These are phyloP conservation scores for Colletotrichum orchidophilum DNA, from an alignment of 2,329 filamentous ascomycete genomes.

Conservation along the genomic window DNA sequence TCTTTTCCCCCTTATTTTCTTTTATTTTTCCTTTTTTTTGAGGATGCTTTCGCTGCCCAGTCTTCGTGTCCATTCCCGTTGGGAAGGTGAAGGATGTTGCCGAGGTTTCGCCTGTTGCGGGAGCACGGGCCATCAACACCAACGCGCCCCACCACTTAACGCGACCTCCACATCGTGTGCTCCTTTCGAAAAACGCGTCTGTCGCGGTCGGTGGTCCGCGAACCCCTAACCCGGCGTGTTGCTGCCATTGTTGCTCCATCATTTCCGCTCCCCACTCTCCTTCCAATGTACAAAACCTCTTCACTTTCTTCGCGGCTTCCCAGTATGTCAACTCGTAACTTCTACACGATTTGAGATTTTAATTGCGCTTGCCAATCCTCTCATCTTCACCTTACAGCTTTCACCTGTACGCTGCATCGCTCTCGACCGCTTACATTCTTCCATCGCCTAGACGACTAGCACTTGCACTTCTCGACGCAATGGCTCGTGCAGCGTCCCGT, in stretches of 20 bases:
- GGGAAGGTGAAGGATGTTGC: background rate
- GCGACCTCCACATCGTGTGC: conserved; percentile 23
- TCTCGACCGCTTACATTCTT: background rate
- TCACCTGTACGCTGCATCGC: background rate
- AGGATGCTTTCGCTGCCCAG: background rate
- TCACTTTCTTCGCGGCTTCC: conserved; percentile 21
- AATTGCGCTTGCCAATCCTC: background rate
- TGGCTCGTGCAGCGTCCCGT: conserved; percentile 33
- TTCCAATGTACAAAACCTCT: conserved; percentile 32
- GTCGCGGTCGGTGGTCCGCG: conserved; percentile 23
- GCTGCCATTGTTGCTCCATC: conserved; percentile 21
- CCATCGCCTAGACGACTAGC: background rate
- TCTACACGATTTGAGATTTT: conserved; percentile 4
- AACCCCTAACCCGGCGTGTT: conserved; percentile 25
- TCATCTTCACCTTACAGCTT: background rate
- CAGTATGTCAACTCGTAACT: background rate
- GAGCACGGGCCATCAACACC: conserved; percentile 6
- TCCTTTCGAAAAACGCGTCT: conserved; percentile 21
- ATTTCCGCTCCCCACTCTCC: conserved; percentile 30
- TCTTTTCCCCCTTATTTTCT: too few species aligned
- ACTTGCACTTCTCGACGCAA: conserved; percentile 22
- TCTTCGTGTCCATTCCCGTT: too few species aligned
- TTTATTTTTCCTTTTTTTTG: background rate
- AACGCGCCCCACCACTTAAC: conserved; percentile 28
- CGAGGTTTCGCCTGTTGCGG: conserved; percentile 17